Conservation (phyloP, 768 basidiomycete genomes). For the Clathrus columnatus region DNA sequence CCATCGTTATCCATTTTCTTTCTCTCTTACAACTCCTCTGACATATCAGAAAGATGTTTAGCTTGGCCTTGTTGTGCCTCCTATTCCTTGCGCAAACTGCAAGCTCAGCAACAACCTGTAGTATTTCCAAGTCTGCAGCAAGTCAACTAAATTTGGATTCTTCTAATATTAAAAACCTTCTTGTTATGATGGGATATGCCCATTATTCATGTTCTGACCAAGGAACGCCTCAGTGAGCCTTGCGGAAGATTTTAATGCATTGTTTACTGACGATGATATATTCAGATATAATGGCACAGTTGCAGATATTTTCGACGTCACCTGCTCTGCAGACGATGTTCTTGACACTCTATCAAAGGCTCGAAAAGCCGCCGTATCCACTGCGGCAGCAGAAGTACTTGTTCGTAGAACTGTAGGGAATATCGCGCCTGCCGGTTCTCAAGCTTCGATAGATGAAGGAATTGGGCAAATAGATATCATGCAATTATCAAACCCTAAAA, state of each 20-base stretch:
- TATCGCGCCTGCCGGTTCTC: not conserved
- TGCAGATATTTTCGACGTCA: slow-evolving; percentile 48
- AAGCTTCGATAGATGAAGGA: not conserved
- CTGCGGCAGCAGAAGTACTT: not conserved
- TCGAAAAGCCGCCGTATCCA: not conserved
- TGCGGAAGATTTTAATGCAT: not conserved
- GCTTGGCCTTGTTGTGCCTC: not conserved
- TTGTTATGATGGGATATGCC: not conserved
- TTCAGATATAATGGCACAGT: slow-evolving; percentile 23
- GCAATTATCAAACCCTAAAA: not conserved
- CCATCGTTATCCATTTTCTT: too few relatives aligned
- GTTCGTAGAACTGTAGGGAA: not conserved
- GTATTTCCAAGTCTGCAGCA: not conserved
- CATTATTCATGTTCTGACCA: not conserved
- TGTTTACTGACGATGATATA: not conserved
- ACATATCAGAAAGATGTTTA: not conserved
- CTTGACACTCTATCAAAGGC: not conserved
- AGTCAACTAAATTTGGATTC: not conserved
- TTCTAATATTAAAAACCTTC: not conserved
- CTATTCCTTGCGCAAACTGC: not conserved
- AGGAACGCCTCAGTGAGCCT: not conserved
- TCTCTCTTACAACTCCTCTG: not conserved
- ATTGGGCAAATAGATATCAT: not conserved
- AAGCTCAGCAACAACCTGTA: not conserved
- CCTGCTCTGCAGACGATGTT: slow-evolving; percentile 30